Conservation (phyloP, 306 rosid genomes). For the Trichosanthes cucumerina region DNA sequence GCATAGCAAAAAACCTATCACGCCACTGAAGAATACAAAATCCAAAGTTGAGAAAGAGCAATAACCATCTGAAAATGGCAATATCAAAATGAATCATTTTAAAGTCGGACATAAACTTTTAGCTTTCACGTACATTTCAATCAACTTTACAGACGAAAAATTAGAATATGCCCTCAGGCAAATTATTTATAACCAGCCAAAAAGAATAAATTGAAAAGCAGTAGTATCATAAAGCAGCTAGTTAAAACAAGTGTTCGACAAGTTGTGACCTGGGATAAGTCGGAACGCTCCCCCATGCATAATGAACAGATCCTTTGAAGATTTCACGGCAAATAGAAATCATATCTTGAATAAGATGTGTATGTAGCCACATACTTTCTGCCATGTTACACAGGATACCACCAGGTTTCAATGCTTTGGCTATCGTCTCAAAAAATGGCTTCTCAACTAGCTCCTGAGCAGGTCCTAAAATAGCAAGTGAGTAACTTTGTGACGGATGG, state of each 20-base stretch:
- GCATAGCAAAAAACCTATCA: constrained; percentile 88
- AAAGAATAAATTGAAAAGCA: neutral
- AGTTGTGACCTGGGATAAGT: constrained; percentile 53
- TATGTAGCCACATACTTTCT: constrained; percentile 99
- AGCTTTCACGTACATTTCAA: neutral
- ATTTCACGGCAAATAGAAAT: constrained; percentile 55
- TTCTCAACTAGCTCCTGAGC: constrained; percentile 96
- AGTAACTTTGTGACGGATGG: neutral
- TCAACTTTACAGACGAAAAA: neutral
- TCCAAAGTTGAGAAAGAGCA: neutral
- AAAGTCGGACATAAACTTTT: neutral
- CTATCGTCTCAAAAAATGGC: constrained; percentile 82
- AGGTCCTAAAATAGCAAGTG: constrained; percentile 51
- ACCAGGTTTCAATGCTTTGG: constrained; percentile 82
- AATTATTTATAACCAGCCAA: neutral
- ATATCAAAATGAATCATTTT: neutral
- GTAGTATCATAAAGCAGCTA: neutral
- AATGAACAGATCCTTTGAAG: constrained; percentile 79
- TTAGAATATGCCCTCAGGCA: neutral
- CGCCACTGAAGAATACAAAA: constrained; percentile 37
- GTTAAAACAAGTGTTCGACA: neutral
- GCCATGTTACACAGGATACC: constrained; percentile 99
- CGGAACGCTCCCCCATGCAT: constrained; percentile 95
- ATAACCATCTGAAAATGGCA: neutral
- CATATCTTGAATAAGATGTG: constrained; percentile 88